Base-by-base conservation (phyloP, 306 rosid species). In the Trifolium fragiferum region DNA sequence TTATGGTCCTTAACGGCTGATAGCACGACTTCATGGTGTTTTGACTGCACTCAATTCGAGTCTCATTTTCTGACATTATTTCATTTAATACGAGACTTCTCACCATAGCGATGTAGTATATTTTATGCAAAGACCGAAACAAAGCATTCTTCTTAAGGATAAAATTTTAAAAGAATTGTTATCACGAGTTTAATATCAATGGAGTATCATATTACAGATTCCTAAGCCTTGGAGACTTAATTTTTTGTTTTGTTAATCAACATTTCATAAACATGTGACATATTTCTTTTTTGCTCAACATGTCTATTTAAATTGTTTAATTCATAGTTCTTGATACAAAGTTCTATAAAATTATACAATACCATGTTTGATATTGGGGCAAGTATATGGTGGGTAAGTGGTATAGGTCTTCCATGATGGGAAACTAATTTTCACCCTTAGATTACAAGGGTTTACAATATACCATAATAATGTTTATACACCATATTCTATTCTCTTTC, bases 281-380 rank as follows among this genome's bases (percentile, higher is more conserved):
- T 51, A 65, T 61, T 73, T 67, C 69, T 64, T 72, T 72, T 58
- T 58, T 50, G 30, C 72, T 51, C 13, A 73, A 32, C 67, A 11
- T 46, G 68, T 27, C 18, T 25, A 21, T 44, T 53, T 38, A 33
- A 58, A 30, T 21, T 74, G 66, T 55, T 72, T 41, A 21, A n/a
- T 47, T 20, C 35, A 19, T 72, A 13, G 10, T 54, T 78, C 50
- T 78, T 32, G 18, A 33, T 77, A 46, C 30, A 58, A 76, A 58
- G 54, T n/a, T n/a, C n/a, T n/a, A n/a, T n/a, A n/a, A n/a, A n/a
- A n/a, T n/a, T n/a, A n/a, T n/a, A n/a, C n/a, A n/a, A n/a, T n/a
- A n/a, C n/a, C n/a, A n/a, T n/a, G n/a, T n/a, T n/a, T n/a, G n/a
- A n/a, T n/a, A n/a, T n/a, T n/a, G n/a, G n/a, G n/a, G n/a, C n/a